Base-by-base conservation (phyloP, 2,329 filamentous ascomycete species). In the Thelonectria rubi region DNA sequence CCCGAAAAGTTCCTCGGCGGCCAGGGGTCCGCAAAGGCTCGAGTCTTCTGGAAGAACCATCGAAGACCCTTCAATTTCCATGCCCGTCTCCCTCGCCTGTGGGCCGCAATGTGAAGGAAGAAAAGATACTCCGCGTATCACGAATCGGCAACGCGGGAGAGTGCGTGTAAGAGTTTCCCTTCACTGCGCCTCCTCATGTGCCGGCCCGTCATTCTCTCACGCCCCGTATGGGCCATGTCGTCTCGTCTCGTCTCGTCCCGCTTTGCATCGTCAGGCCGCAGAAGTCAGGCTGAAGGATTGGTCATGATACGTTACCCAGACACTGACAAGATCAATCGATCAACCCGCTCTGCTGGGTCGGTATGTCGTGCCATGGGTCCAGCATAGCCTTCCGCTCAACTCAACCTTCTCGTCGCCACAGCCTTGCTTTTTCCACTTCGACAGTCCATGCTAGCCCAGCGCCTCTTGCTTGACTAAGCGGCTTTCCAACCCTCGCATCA, bases 241-340 rank as follows among this genome's bases (percentile, higher is more conserved):
- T 40, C 57, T 45, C 52, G 46, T 37, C 50, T 20, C 14, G 21
- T 18, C 17, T 46, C 18, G 26, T 47, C 32, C 48, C 40, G 49
- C 34, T 46, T 12, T 43, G 14, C 45, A 47, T 49, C 57, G 18
- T 49, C 43, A 21, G 43, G 50, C 45, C 50, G 57, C 50, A 49
- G 26, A 43, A 59, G 17, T 37, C 57, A 54, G 57, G 50, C 43
- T 37, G 26, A 32, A 30, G 32, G 20, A 15, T 17, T n/a, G 17
- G 40, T 59, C 8, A 60, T 60, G 57, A 60, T 54, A 60, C 57
- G 57, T 60, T 60, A 60, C 57, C 43, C 18, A 50, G 12, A 21
- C 18, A 18, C 21, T 12, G 10, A 45, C 5, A 14, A 43, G 24
- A 15, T 39, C 18, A 26, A 24, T 26, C 49, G 4, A 20, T 26